phyloP scores from a whole-genome alignment of 2,329 filamentous ascomycete species.

The Thielaviopsis populi region DNA sequence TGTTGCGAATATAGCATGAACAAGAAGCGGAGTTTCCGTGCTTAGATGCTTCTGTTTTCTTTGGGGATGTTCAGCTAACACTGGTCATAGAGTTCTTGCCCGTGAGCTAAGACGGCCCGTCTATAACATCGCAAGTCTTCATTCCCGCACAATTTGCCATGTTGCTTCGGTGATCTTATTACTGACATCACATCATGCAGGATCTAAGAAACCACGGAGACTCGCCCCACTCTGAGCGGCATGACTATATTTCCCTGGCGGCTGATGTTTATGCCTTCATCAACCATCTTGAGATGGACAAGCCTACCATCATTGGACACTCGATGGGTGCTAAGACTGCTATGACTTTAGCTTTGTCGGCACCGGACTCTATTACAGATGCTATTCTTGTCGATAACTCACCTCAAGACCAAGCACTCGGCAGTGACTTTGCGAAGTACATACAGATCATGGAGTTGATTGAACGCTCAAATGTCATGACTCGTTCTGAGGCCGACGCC shows the following conservation, averaged over 20 bases:
- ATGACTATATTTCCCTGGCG: constrained; percentile 73
- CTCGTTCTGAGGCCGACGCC: constrained; percentile 62
- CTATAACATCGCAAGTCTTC: constrained; percentile 57
- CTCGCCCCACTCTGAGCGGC: constrained; percentile 58
- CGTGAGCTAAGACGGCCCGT: constrained; percentile 66
- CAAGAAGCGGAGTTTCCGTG: neutral
- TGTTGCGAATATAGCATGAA: constrained; percentile 24
- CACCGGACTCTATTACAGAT: constrained; percentile 50
- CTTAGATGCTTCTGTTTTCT: neutral
- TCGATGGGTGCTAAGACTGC: constrained; percentile 94
- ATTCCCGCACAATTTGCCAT: neutral
- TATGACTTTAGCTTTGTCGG: constrained; percentile 67
- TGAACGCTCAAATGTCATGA: constrained; percentile 50
- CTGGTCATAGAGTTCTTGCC: constrained; percentile 49
- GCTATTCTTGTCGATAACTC: constrained; percentile 85
- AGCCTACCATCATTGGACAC: constrained; percentile 73
- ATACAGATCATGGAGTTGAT: constrained; percentile 73
- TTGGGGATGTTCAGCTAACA: neutral
- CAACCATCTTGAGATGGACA: constrained; percentile 48
- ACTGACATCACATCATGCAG: constrained; percentile 28
- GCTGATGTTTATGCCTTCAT: constrained; percentile 73
- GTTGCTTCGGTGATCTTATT: neutral
- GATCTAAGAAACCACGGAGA: constrained; percentile 90
- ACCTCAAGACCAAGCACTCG: constrained; percentile 63
- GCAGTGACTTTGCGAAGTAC: constrained; percentile 63